A percentile compares a stretch with the other conserved stretches of the same genome.
phyloP scores from a whole-genome alignment of 768 basidiomycete genomes.

The Paxillus involutus region DNA sequence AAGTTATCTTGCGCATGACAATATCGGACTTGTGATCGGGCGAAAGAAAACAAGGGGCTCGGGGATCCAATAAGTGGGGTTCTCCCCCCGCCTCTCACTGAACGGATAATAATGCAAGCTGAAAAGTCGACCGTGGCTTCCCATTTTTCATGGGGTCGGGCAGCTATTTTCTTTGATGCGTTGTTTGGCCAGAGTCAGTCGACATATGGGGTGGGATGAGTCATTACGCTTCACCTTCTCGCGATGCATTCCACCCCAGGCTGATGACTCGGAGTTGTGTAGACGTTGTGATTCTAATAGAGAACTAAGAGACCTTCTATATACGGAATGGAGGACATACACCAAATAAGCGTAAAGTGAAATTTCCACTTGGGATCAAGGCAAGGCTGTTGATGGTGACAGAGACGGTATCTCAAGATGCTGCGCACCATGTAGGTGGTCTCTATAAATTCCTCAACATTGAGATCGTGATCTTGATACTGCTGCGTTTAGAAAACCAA shows the following conservation, averaged over 20 bases:
- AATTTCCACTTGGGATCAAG: background rate
- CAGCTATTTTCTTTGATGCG: too few species aligned
- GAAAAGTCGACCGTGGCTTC: too few species aligned
- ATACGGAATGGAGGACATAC: background rate
- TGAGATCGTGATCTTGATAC: background rate
- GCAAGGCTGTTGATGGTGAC: background rate
- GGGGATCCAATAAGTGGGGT: too few species aligned
- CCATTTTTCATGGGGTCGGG: too few species aligned
- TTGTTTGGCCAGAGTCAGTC: too few species aligned
- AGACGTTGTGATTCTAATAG: background rate
- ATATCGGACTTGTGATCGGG: background rate
- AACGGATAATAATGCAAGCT: too few species aligned
- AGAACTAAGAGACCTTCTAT: background rate
- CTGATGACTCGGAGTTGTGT: too few species aligned
- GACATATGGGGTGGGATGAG: too few species aligned
- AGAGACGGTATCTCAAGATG: constrained; percentile 10
- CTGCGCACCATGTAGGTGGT: constrained; percentile 31
- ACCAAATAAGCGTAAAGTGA: background rate
- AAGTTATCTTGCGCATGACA: background rate
- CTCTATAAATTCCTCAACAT: background rate
- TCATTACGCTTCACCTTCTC: too few species aligned
- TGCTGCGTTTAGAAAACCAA: constrained; percentile 66
- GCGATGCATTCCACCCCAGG: too few species aligned
- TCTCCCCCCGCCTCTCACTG: too few species aligned
- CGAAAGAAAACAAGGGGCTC: background rate